Base-by-base conservation (phyloP, 1,284 basidiomycete genomes). In the Leccinum subrobustum region DNA sequence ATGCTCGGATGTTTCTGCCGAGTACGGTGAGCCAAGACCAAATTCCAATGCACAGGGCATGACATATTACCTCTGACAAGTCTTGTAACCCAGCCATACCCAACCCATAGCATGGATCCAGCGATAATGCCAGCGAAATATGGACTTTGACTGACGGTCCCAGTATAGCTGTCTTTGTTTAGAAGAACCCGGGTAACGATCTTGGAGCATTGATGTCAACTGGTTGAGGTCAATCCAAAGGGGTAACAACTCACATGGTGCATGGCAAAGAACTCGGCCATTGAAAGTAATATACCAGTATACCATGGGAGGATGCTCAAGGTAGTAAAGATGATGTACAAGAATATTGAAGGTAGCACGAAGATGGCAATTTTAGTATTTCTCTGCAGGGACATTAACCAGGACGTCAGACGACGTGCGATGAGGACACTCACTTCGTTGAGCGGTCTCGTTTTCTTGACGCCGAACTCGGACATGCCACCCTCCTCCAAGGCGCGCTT, bases 81-180 rank as follows among this genome's bases (percentile, higher is more conserved):
- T 44, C 87, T 81, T 3, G 89, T 88, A 6, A 86, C 75, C 95
- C 95, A 98, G 56, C 84, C 85, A 66, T 87, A 95, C 0, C 83
- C 81, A 1, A 98, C 93, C 92, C 95, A 96, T 35, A 94, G 75
- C 70, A 98, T 84, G 14, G 92, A 94, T 1, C 81, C 92, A 54
- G 81, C 83, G 63, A 99, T 96, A 65, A 99, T 93, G 11, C 93
- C 91, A 1, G 93, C 84, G 70, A 98, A 96, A 77, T 98, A 98
- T 1, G 95, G 95, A 63, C 88, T 90, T 64, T 85, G 82, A 56
- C 83, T 87, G 48, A 92, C 86, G 57, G 85, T 89, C 61, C 91
- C 90, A 14, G 87, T 90, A 68, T 92, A 92, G 29, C 83, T 88
- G 23, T 83, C 79, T 68, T 86, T 88, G 75, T 92, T 92, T 35